Evolutionary conservation across 1,284 basidiomycete species (phyloP).

Genomic region (Puccinia sorghi): DNA sequence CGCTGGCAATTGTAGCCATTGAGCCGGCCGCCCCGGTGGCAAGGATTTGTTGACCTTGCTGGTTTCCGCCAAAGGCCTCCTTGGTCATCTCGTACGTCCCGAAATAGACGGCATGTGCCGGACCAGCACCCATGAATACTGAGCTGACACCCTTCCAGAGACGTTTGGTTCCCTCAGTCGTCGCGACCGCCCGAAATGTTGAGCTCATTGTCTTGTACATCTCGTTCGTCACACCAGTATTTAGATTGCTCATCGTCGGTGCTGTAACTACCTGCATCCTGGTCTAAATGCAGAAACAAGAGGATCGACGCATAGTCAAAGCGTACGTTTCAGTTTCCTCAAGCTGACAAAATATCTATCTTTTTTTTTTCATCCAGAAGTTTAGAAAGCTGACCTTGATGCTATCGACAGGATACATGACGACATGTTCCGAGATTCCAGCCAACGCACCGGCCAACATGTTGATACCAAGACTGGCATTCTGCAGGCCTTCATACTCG

Average conservation of each 20-base stretch:
- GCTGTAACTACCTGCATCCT: conserved; percentile 94
- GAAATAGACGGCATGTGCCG: conserved; percentile 97
- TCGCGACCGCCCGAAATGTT: conserved; percentile 83
- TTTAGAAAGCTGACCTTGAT: conserved; percentile 73
- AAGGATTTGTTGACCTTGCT: conserved; percentile 72
- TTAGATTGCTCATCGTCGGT: conserved; percentile 65
- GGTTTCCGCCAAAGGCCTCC: conserved; percentile 85
- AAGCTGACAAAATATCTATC: neutral
- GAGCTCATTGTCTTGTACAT: conserved; percentile 85
- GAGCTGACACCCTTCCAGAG: conserved; percentile 96
- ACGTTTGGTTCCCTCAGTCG: conserved; percentile 84
- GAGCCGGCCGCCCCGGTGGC: conserved; percentile 82
- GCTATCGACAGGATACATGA: conserved; percentile 98
- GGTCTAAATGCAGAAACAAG: conserved; percentile 65
- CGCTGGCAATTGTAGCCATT: conserved; percentile 87
- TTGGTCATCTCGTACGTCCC: conserved; percentile 94
- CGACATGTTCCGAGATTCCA: conserved; percentile 97
- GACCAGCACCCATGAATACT: conserved; percentile 95
- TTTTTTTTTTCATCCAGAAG: conserved; percentile 7
- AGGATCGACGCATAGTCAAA: neutral
- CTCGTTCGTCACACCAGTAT: conserved; percentile 21
- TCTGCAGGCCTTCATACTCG: conserved; percentile 52
- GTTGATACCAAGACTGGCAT: conserved; percentile 66
- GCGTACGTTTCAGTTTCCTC: neutral
- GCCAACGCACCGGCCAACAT: conserved; percentile 97